Percentiles rank a stretch among this genome's conserved stretches.
These are phyloP conservation scores for Biscogniauxia sp. DNA, from an alignment of 2,329 filamentous ascomycete species.

Conservation along the genomic window DNA sequence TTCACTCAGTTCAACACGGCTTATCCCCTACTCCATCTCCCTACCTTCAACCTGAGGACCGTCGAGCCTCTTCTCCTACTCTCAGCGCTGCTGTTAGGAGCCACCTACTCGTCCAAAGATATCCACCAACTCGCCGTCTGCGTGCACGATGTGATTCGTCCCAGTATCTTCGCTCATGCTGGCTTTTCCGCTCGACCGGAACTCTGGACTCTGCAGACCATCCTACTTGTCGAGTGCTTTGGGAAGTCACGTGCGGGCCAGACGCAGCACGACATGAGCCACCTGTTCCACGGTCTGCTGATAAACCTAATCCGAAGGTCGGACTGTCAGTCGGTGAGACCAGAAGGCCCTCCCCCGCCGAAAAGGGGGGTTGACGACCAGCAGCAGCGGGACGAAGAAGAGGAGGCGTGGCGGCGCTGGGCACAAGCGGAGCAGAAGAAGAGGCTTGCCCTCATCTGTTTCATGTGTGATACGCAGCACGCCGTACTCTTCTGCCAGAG, in stretches of 20 bases:
- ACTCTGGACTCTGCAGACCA: conserved; percentile 60
- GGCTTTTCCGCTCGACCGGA: conserved; percentile 58
- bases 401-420: conserved; percentile 52
- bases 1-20: conserved; percentile 59
- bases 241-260: conserved; percentile 62
- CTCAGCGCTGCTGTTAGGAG: conserved; percentile 57
- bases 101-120: conserved; percentile 58
- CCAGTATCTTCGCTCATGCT: conserved; percentile 56
- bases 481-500: conserved; percentile 65
- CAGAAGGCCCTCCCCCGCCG: conserved; percentile 18
- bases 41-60: conserved; percentile 52
- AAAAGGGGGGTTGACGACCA: too few relatives aligned
- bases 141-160: conserved; percentile 58
- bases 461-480: conserved; percentile 66
- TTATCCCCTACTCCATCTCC: conserved; percentile 58
- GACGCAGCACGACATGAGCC: conserved; percentile 62
- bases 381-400: conserved; percentile 32
- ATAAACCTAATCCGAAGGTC: conserved; percentile 39
- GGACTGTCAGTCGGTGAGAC: conserved; percentile 35
- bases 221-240: conserved; percentile 62
- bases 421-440: conserved; percentile 58
- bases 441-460: conserved; percentile 56
- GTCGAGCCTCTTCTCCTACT: conserved; percentile 52
- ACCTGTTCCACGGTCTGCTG: conserved; percentile 46
- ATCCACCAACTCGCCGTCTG: conserved; percentile 60